Evolutionary conservation across 2,329 filamentous ascomycete species (phyloP), one percentile per base, ranked within the genome.

Genomic region (Penicillium nordicum): DNA sequence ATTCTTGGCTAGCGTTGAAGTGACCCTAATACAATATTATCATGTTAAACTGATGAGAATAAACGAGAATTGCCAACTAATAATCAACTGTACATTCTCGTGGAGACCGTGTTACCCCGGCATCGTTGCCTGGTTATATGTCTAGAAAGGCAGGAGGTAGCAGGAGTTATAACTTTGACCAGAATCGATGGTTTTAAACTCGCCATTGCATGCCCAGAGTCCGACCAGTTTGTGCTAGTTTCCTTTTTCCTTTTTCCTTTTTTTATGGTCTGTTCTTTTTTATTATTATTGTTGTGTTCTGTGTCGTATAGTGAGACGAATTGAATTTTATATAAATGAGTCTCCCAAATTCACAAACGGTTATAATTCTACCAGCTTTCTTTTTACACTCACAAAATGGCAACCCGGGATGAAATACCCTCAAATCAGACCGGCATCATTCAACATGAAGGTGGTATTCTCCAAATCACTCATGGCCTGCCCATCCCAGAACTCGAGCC

Each of bases 361-460:
- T 29, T 16, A 5, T 4, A 21, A 29, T 40, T 49, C 25, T 16
- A 16, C n/a, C 4, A 36, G 18, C 16, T 10, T 27, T 18, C 21
- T 18, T 48, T 36, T 27, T 14, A 5, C 29, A n/a, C 7, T 29
- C 38, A 16, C 12, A 50, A 50, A 1, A 56, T 56, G 53, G 41
- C 36, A 18, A 1, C 18, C 12, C 27, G 27, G 8, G 7, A 25
- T 9, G 10, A 23, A n/a, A 2, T 55, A 11, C 61, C 63, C 7
- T 18, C 23, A 0, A 50, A 46, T 3, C 63, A 66, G 46, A 65
- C 58, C 1, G 63, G 54, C 4, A 63, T 66, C 18, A 51, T 65
- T 8, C 64, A 66, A 34, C 55, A 60, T 50, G 58, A 64, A 38
- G 58, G 48, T 6, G 64, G 64, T 2, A 27, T 46, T 30, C 56